These are phyloP conservation scores for Cercophora newfieldiana DNA, from an alignment of 495 filamentous ascomycete genomes.

Conservation along the genomic window DNA sequence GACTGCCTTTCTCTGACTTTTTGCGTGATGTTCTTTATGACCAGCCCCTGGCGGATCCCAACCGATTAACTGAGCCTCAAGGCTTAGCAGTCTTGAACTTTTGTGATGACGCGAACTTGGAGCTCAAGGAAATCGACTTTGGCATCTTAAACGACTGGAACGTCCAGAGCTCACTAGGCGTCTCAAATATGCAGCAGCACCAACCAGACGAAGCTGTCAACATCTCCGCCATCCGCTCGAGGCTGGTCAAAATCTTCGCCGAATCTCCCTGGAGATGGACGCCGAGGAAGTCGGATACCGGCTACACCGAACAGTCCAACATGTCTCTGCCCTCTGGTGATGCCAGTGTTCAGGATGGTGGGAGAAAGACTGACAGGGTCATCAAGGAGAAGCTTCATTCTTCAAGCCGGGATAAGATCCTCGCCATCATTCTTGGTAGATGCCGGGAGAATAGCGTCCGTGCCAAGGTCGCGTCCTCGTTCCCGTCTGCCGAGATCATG, in stretches of 20 bases:
- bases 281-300: conserved; percentile 51
- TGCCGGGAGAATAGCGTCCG: conserved; percentile 46
- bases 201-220: conserved; percentile 27
- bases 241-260: conserved; percentile 40
- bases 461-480: conserved; percentile 55
- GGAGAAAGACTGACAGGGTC: conserved; percentile 32
- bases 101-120: conserved; percentile 55
- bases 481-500: conserved; percentile 59
- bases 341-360: conserved; percentile 26
- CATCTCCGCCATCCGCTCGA: conserved; percentile 34
- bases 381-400: conserved; percentile 46
- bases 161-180: conserved; percentile 33
- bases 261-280: conserved; percentile 57
- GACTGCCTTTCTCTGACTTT: conserved; percentile 38
- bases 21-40: conserved; percentile 39
- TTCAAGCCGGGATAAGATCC: conserved; percentile 54
- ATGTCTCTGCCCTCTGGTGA: conserved; percentile 50
- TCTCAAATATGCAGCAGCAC: conserved; percentile 11
- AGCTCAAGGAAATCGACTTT: conserved; percentile 63
- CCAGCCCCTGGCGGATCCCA: conserved; percentile 25
- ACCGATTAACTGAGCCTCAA: conserved; percentile 33
- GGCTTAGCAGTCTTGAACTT: conserved; percentile 45
- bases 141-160: conserved; percentile 60
- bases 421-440: conserved; percentile 58
- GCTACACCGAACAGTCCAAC: conserved; percentile 54